These are phyloP conservation scores for Termitomyces sp. DNA, from an alignment of 768 basidiomycete genomes.

Conservation along the genomic window DNA sequence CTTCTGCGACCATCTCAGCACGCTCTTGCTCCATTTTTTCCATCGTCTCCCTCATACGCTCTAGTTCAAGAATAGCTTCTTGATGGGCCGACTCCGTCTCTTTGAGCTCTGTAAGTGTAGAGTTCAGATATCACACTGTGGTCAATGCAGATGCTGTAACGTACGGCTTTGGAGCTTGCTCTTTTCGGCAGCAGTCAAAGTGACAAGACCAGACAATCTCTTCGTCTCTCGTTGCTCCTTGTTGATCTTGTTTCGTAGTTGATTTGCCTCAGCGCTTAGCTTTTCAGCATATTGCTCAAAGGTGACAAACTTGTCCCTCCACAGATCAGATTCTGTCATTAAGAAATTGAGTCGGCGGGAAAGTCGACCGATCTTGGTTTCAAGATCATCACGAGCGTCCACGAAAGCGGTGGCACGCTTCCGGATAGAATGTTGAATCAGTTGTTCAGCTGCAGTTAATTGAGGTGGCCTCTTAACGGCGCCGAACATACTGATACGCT, in stretches of 20 bases:
- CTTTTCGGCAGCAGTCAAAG: conserved; percentile 74
- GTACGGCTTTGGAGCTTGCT: conserved; percentile 70
- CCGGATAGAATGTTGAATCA: conserved; percentile 83
- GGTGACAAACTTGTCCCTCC: conserved; percentile 91
- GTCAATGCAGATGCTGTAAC: conserved; percentile 22
- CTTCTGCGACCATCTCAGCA: conserved; percentile 87
- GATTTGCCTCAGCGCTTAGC: conserved; percentile 79
- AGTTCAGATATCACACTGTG: conserved; percentile 3
- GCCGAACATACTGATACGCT: conserved; percentile 77
- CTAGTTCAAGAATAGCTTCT: conserved; percentile 75
- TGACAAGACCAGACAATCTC: conserved; percentile 73
- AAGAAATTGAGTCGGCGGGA: conserved; percentile 84
- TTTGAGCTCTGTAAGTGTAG: conserved; percentile 49
- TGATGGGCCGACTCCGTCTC: conserved; percentile 81
- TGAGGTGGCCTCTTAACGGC: conserved; percentile 63
- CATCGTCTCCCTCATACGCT: conserved; percentile 80
- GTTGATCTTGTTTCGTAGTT: conserved; percentile 82
- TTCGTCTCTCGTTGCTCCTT: conserved; percentile 88
- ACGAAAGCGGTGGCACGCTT: conserved; percentile 94
- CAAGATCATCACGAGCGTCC: conserved; percentile 88
- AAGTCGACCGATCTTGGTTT: conserved; percentile 88
- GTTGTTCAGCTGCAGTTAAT: conserved; percentile 75
- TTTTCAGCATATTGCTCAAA: conserved; percentile 94
- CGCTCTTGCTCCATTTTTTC: conserved; percentile 85
- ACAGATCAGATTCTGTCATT: conserved; percentile 86